Evolutionary conservation across 2,329 filamentous ascomycete genomes (phyloP), one percentile per base, ranked within the genome.

Genomic region (Rhynchosporium graminicola): DNA sequence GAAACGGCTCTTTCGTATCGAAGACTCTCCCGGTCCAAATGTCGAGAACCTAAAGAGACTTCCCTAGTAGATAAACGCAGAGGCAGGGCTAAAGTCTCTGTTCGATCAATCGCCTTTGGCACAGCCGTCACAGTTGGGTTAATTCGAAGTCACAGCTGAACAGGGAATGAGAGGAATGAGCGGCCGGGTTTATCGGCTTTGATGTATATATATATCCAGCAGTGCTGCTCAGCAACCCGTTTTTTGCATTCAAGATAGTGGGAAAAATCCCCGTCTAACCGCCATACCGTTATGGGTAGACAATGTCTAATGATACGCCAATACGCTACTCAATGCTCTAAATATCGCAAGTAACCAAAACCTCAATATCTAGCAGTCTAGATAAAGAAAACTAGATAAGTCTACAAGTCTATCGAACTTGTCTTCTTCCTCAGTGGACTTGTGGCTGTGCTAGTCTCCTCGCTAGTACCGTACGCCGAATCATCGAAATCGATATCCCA

Each of bases 401-500:
- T 54, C 57, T 65, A 62, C 42, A 60, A 42, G 15, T 60, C 60
- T 38, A 57, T 15, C 5, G 52, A 65, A 12, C 52, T 57, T 26
- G 56, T 54, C 31, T 63, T 57, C 59, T 63, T 65, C 33, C 61
- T 42, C 13, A 54, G 45, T 7, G 89, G 88, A 71, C 87, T 90
- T 12, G 87, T 85, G 56, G 82, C 82, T 56, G 79, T 83, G 71
- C 86, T 89, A 57, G 85, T 87, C 65, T 91, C 89, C 74, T 92
- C 89, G 71, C 88, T 92, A 42, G 85, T 83, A 73, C 88, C 87
- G 73, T 82, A 87, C 43, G 83, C 86, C 52, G 84, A 87, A 67
- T 97, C 94, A 67, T 97, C 94, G 36, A 95, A 94, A 75, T 98
- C 95, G 69, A 99, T 98, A 73, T 99, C 95, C 87, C 95, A 98